These are phyloP conservation scores for Candida krabiensis DNA, from an alignment of 805 yeast genomes.

Conservation along the genomic window DNA sequence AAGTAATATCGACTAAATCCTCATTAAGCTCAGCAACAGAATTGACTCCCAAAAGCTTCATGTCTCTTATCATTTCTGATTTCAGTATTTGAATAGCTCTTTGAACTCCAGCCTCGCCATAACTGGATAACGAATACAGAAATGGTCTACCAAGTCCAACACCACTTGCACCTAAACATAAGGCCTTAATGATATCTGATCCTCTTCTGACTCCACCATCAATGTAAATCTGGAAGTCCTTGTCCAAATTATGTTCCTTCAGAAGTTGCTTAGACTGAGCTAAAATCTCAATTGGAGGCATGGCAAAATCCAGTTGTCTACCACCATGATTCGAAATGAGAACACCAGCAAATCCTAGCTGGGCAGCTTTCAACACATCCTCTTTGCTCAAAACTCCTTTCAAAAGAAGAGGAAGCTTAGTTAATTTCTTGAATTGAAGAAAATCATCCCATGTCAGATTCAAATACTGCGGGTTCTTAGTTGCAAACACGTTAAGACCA, in stretches of 20 bases:
- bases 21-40: slow-evolving; percentile 45
- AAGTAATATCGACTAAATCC: slow-evolving; percentile 37
- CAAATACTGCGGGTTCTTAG: slow-evolving; percentile 11
- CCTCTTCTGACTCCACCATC: slow-evolving; percentile 48
- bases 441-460: slow-evolving; percentile 58
- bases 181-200: slow-evolving; percentile 41
- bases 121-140: slow-evolving; percentile 73
- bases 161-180: slow-evolving; percentile 43
- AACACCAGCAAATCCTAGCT: slow-evolving; percentile 59
- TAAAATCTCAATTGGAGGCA: slow-evolving; percentile 60
- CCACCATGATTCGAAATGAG: slow-evolving; percentile 76
- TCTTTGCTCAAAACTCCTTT: slow-evolving; percentile 68
- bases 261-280: slow-evolving; percentile 52
- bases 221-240: slow-evolving; percentile 37
- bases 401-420: slow-evolving; percentile 46
- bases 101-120: slow-evolving; percentile 72
- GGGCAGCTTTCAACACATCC: slow-evolving; percentile 59
- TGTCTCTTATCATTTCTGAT: slow-evolving; percentile 60
- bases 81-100: slow-evolving; percentile 62
- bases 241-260: slow-evolving; percentile 40
- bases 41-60: slow-evolving; percentile 65
- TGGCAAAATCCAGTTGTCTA: slow-evolving; percentile 62
- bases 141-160: slow-evolving; percentile 79
- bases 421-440: slow-evolving; percentile 44
- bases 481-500: slow-evolving; percentile 12